These are phyloP conservation scores for Aspergillus ochraceoroseus DNA, from an alignment of 2,329 filamentous ascomycete genomes.

Conservation along the genomic window DNA sequence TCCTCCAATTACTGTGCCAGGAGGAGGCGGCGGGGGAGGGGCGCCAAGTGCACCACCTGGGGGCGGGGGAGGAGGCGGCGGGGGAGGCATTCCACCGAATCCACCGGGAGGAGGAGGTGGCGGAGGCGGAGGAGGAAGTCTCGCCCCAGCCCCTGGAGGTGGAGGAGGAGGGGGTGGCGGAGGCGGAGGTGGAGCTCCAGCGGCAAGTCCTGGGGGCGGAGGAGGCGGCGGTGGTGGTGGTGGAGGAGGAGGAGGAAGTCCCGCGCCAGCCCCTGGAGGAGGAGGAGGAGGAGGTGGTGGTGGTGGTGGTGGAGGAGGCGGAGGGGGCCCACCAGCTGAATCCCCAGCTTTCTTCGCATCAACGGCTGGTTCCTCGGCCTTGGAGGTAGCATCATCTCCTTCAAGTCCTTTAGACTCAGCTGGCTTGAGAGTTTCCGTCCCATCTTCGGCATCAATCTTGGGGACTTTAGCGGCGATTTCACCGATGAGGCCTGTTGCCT, in stretches of 20 bases:
- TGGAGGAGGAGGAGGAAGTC: slow-evolving; percentile 48
- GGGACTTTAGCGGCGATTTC: slow-evolving; percentile 72
- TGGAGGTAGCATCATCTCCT: slow-evolving; percentile 55
- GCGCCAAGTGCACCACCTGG: slow-evolving; percentile 41
- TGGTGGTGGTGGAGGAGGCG: slow-evolving; percentile 46
- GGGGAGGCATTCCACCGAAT: slow-evolving; percentile 34
- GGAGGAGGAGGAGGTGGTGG: slow-evolving; percentile 44
- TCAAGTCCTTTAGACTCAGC: slow-evolving; percentile 60
- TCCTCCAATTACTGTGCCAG: slow-evolving; percentile 56
- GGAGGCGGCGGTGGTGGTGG: slow-evolving; percentile 44
- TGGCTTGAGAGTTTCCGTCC: slow-evolving; percentile 48
- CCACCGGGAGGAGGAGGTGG: slow-evolving; percentile 44
- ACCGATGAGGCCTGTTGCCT: slow-evolving; percentile 63
- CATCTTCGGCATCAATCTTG: slow-evolving; percentile 57
- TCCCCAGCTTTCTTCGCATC: slow-evolving; percentile 13
- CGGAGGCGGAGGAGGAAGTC: slow-evolving; percentile 43
- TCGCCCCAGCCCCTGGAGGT: slow-evolving; percentile 33
- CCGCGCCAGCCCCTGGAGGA: slow-evolving; percentile 36
- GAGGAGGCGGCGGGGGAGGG: slow-evolving; percentile 60
- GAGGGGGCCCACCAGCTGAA: slow-evolving; percentile 12
- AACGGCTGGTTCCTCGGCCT: slow-evolving; percentile 20
- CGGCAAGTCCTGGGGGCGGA: slow-evolving; percentile 41
- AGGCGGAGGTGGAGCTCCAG: slow-evolving; percentile 38
- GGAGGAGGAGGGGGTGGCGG: slow-evolving; percentile 45
- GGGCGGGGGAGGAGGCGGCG: slow-evolving; percentile 43